Conservation (phyloP, 2,329 filamentous ascomycete genomes). For the Sclerotinia minor region DNA sequence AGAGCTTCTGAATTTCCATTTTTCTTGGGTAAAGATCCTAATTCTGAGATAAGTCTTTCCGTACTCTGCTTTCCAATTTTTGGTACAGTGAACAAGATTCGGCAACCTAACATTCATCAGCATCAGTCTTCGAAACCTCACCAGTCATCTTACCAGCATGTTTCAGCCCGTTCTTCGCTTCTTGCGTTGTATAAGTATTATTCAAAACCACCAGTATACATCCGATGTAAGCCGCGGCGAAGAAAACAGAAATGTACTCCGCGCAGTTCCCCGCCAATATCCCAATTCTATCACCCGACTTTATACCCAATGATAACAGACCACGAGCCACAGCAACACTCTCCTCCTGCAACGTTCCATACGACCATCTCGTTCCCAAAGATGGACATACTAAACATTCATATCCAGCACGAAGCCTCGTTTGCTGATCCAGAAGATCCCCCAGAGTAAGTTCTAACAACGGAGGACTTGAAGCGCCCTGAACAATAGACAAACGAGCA, state of each 20-base stretch:
- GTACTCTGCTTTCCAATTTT: slow-evolving; percentile 68
- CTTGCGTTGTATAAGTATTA: slow-evolving; percentile 76
- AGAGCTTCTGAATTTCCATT: slow-evolving; percentile 43
- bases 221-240: slow-evolving; percentile 48
- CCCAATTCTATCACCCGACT: slow-evolving; percentile 31
- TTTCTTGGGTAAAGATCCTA: slow-evolving; percentile 48
- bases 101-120: slow-evolving; percentile 58
- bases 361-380: slow-evolving; percentile 19
- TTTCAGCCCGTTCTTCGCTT: slow-evolving; percentile 58
- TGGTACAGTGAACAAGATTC: slow-evolving; percentile 70
- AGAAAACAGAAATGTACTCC: slow-evolving; percentile 38
- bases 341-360: slow-evolving; percentile 8
- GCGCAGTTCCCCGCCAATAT: slow-evolving; percentile 34
- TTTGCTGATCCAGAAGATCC: slow-evolving; percentile 21
- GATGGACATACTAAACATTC: slow-evolving; percentile 19
- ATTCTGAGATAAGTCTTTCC: slow-evolving; percentile 54
- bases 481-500: slow-evolving; percentile 15
- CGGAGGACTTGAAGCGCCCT: slow-evolving; percentile 18
- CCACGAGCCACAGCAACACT: slow-evolving; percentile 53
- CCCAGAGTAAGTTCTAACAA: slow-evolving; percentile 20
- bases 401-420: neutral
- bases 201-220: slow-evolving; percentile 75
- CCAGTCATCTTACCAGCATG: slow-evolving; percentile 63
- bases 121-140: slow-evolving; percentile 55
- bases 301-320: slow-evolving; percentile 49